Evolutionary conservation across 345 rosid genomes (phyloP).

Genomic region (Eucalyptus dawsonii): DNA sequence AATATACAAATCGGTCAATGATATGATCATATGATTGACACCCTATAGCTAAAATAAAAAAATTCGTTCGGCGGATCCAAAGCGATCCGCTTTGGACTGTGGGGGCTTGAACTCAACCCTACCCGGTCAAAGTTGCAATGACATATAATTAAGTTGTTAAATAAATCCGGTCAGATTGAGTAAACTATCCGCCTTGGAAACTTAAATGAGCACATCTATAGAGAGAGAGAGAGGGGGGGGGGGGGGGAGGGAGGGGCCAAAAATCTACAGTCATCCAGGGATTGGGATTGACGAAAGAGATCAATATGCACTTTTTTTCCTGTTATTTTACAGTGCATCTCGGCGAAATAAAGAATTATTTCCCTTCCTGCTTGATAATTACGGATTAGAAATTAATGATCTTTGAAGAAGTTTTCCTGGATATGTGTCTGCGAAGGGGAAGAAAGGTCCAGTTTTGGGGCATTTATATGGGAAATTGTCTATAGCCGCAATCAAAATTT

Average conservation of each 20-base stretch:
- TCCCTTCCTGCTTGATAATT: not conserved
- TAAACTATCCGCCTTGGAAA: not conserved
- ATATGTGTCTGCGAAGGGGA: not conserved
- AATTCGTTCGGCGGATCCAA: constrained; percentile 11
- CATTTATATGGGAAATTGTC: not conserved
- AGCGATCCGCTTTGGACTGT: not conserved
- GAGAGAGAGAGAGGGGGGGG: not conserved
- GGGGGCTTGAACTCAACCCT: not conserved
- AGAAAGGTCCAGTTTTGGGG: not conserved
- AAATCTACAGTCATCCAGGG: not conserved
- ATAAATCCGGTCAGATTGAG: not conserved
- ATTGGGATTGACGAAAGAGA: not conserved
- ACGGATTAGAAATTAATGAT: not conserved
- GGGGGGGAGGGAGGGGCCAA: fast-evolving
- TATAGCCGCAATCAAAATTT: not conserved
- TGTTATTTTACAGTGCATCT: not conserved
- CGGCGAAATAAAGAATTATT: not conserved
- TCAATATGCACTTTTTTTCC: not conserved
- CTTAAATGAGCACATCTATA: not conserved
- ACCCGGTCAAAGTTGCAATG: constrained; percentile 4
- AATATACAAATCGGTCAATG: constrained; percentile 13
- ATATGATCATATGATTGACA: constrained; percentile 29
- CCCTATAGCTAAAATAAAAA: constrained; percentile 1
- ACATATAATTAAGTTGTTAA: not conserved
- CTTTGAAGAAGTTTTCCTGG: not conserved